Conservation (phyloP, 257 asterid species). For the Scutellaria barbata region DNA sequence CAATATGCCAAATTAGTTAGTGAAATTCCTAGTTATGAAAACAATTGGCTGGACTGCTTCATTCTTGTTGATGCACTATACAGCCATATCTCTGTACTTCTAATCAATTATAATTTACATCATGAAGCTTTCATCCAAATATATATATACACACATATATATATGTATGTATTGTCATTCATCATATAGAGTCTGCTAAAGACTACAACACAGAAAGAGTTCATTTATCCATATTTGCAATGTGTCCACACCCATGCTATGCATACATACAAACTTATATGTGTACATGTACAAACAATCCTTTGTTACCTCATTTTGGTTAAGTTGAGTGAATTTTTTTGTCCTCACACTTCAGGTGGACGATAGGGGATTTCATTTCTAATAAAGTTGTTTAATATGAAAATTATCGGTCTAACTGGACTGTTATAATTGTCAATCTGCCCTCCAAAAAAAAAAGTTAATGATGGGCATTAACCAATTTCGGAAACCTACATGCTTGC, state of each 20-base stretch:
- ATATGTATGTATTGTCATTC: not conserved
- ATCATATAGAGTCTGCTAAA: not conserved
- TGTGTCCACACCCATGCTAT: not conserved
- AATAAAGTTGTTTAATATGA: not conserved
- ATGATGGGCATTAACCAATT: not conserved
- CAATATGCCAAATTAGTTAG: constrained; percentile 4
- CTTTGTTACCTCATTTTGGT: not conserved
- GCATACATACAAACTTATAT: not conserved
- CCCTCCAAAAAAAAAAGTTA: not conserved
- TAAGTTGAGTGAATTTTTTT: not conserved
- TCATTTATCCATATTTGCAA: not conserved
- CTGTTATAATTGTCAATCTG: not conserved
- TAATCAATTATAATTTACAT: not conserved
- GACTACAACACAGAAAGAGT: not conserved
- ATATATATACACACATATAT: too few species aligned
- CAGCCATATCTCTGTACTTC: not conserved
- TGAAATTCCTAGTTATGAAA: not conserved
- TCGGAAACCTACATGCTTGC: not conserved
- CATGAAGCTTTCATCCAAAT: not conserved
- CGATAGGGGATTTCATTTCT: not conserved
- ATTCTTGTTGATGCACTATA: too few species aligned
- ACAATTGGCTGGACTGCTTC: not conserved
- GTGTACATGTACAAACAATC: not conserved
- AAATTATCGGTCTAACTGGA: not conserved
- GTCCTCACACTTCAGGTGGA: constrained; percentile 20